A percentile compares a stretch with the other conserved stretches of the same genome.
Conservation (phyloP, 2,329 filamentous ascomycete genomes). For the Pseudogymnoascus sp. region DNA sequence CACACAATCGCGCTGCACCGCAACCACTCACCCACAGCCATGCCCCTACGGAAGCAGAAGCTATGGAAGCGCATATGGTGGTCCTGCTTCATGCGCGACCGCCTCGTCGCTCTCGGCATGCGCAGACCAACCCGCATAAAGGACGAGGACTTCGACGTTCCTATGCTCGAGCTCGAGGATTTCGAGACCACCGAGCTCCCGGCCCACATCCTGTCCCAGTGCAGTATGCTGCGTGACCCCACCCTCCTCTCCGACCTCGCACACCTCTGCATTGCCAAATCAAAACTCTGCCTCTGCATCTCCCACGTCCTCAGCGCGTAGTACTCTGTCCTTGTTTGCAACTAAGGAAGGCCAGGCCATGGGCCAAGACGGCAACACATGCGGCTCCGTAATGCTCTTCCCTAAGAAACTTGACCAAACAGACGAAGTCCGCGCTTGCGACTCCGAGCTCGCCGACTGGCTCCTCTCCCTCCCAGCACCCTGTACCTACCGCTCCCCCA, state of each 20-base stretch:
- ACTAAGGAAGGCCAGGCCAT: slow-evolving; percentile 74
- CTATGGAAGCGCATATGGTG: slow-evolving; percentile 97
- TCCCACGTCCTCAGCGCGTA: slow-evolving; percentile 85
- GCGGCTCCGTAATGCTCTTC: slow-evolving; percentile 77
- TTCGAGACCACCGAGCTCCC: slow-evolving; percentile 71
- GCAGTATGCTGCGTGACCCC: slow-evolving; percentile 63
- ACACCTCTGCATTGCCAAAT: slow-evolving; percentile 84
- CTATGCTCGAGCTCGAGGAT: slow-evolving; percentile 77
- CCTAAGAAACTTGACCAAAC: slow-evolving; percentile 81
- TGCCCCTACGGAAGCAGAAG: slow-evolving; percentile 67
- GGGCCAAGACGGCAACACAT: slow-evolving; percentile 63
- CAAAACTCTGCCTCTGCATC: slow-evolving; percentile 82
- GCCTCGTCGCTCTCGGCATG: slow-evolving; percentile 89
- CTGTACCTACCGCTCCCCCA: slow-evolving; percentile 60
- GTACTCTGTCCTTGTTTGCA: slow-evolving; percentile 83
- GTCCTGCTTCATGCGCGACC: slow-evolving; percentile 94
- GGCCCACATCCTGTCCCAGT: slow-evolving; percentile 62
- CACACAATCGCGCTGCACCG: slow-evolving; percentile 91
- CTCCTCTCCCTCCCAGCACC: slow-evolving; percentile 62
- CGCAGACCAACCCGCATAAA: slow-evolving; percentile 86
- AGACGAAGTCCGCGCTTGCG: slow-evolving; percentile 71
- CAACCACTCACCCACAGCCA: slow-evolving; percentile 71
- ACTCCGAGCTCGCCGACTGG: slow-evolving; percentile 75
- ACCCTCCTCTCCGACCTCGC: slow-evolving; percentile 73
- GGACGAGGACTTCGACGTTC: slow-evolving; percentile 87